phyloP scores from a whole-genome alignment of 2,329 filamentous ascomycete genomes.

The Colletotrichum sp. region DNA sequence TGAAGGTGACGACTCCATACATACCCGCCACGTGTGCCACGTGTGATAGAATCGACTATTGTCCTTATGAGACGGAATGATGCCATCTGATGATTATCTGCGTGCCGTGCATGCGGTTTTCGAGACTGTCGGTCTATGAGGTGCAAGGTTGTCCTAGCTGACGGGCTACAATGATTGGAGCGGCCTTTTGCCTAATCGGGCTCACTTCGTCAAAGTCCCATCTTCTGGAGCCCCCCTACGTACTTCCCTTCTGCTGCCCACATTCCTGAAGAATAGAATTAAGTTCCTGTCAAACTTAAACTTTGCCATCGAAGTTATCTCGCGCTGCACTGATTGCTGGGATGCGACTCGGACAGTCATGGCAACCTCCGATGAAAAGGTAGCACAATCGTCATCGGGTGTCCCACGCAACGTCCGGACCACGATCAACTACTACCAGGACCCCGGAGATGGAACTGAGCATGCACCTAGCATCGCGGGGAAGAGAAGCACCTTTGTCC shows the following conservation, averaged over 20 bases:
- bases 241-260: background rate
- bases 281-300: background rate
- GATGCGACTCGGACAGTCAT: background rate
- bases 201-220: background rate
- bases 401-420: conserved; percentile 41
- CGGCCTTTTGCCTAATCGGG: background rate
- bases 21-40: background rate
- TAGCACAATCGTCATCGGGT: background rate
- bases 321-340: background rate
- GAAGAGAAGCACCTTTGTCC: background rate
- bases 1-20: background rate
- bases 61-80: background rate
- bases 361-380: background rate
- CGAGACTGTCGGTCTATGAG: background rate
- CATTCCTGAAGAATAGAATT: background rate
- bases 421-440: conserved; percentile 9
- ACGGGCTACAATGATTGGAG: background rate
- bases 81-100: background rate
- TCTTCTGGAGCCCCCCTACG: background rate
- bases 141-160: background rate
- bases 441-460: background rate
- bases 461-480: conserved; percentile 14
- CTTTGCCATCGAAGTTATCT: background rate
- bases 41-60: background rate
- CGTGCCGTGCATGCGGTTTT: background rate